Percentiles rank a stretch among this genome's conserved stretches.
Evolutionary conservation across 495 filamentous ascomycete species (phyloP).

Genomic region (Xylaria flabelliformis): DNA sequence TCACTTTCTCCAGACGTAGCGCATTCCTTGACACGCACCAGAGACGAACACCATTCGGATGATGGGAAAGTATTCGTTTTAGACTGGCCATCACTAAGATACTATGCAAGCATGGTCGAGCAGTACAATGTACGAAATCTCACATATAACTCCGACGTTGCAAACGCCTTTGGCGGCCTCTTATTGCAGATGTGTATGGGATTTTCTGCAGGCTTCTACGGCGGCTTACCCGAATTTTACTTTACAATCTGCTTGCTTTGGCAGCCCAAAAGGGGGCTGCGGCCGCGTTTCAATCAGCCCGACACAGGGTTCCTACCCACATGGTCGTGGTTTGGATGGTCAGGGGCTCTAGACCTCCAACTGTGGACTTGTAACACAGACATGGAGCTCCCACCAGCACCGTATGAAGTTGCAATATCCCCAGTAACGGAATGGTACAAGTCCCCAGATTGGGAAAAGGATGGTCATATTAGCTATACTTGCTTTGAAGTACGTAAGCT

Average conservation of each 20-base stretch:
- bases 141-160: conserved; percentile 23
- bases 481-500: background rate
- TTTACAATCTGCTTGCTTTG: conserved; percentile 17
- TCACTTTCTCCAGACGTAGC: conserved; percentile 21
- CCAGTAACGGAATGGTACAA: conserved; percentile 3
- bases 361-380: conserved; percentile 8
- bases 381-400: background rate
- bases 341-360: conserved; percentile 7
- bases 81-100: conserved; percentile 19
- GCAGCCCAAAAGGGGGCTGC: background rate
- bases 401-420: background rate
- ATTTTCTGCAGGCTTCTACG: conserved; percentile 27
- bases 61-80: conserved; percentile 15
- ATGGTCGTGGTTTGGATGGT: conserved; percentile 35
- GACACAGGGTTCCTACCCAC: conserved; percentile 23
- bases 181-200: conserved; percentile 16
- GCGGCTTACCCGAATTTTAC: conserved; percentile 29
- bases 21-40: conserved; percentile 16
- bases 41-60: conserved; percentile 13
- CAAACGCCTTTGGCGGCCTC: conserved; percentile 32
- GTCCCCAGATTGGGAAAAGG: background rate
- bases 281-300: conserved; percentile 1
- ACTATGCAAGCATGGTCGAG: conserved; percentile 21
- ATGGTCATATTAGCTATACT: background rate
- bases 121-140: conserved; percentile 21